Conservation (phyloP, 805 yeast genomes). For the Candida tibetensis region DNA sequence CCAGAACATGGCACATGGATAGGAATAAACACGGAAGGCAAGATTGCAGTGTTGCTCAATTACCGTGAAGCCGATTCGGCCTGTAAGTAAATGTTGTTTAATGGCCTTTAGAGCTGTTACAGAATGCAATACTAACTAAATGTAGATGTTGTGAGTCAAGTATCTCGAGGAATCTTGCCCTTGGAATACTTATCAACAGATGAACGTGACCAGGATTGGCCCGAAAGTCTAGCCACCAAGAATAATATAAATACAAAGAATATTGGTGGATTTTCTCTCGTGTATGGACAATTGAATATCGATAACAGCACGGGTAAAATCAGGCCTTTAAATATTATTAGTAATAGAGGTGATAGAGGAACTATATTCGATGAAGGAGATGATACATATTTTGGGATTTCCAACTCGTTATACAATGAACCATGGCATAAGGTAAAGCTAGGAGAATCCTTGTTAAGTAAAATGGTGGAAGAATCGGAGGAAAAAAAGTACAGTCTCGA, state of each 20-base stretch:
- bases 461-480: slow-evolving; percentile 18
- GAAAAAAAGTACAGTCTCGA: slow-evolving; percentile 26
- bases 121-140: slow-evolving; percentile 13
- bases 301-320: slow-evolving; percentile 21
- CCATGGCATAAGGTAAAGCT: slow-evolving; percentile 73
- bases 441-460: slow-evolving; percentile 40
- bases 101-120: background rate
- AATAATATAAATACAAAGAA: slow-evolving; percentile 14
- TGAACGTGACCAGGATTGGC: slow-evolving; percentile 45
- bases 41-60: slow-evolving; percentile 73
- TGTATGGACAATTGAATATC: slow-evolving; percentile 49
- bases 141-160: slow-evolving; percentile 24
- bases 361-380: slow-evolving; percentile 27
- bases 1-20: slow-evolving; percentile 89
- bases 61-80: slow-evolving; percentile 48
- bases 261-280: slow-evolving; percentile 63
- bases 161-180: slow-evolving; percentile 56
- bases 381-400: slow-evolving; percentile 51
- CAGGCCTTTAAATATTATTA: slow-evolving; percentile 42
- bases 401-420: slow-evolving; percentile 61
- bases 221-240: slow-evolving; percentile 19
- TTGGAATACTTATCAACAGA: slow-evolving; percentile 36
- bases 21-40: slow-evolving; percentile 60
- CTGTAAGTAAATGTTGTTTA: slow-evolving; percentile 8
- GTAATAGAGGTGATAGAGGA: slow-evolving; percentile 48